Base-by-base conservation (phyloP, 176 grass and related monocot species). In the Dactylis glomerata region DNA sequence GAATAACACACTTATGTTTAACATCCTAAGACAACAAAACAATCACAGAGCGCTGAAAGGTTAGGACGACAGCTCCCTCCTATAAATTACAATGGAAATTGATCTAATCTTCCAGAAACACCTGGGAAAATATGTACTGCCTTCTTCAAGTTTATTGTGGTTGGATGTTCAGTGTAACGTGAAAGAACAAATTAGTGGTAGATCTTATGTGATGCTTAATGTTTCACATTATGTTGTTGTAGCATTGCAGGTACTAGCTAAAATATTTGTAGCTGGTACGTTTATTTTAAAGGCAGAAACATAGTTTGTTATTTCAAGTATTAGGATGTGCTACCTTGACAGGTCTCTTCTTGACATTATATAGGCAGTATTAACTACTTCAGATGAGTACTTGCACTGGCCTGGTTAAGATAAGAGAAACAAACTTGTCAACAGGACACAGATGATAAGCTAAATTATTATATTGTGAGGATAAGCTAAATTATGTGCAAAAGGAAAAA, bases 291-390 rank as follows among this genome's bases (percentile, higher is more conserved):
- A 34, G 32, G 6, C 3, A 31, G 31, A 26, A 77, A 62, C 68
- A 47, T 73, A 28, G 36, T 14, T 10, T 45, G 12, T 34, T 38
- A 73, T 38, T 73, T 82, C 32, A 73, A 73, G 22, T 70, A 72
- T 44, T 44, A 71, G 24, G 24, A 73, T 87, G 37, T 37, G n/a
- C 30, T 94, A 99, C 96, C 92, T 99, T 73, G 96, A 99, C 55
- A 99, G 86, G 76, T 99, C 96, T 51, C 26, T 92, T 62, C 96
- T 99, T 78, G 96, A 90, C 77, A 94, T 76, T 89, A 99, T 68
- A 78, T 99, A 99, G 54, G 96, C 93, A 7, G 96, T 99, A 82
- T 96, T 96, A 32, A 94, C 57, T 52, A 85, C 84, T 84, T 94
- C 93, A 75, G 87, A 90, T 32, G 88, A 87, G 77, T 86, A 90